Conservation (phyloP, 441 rosid genomes). For the Eruca vesicaria region DNA sequence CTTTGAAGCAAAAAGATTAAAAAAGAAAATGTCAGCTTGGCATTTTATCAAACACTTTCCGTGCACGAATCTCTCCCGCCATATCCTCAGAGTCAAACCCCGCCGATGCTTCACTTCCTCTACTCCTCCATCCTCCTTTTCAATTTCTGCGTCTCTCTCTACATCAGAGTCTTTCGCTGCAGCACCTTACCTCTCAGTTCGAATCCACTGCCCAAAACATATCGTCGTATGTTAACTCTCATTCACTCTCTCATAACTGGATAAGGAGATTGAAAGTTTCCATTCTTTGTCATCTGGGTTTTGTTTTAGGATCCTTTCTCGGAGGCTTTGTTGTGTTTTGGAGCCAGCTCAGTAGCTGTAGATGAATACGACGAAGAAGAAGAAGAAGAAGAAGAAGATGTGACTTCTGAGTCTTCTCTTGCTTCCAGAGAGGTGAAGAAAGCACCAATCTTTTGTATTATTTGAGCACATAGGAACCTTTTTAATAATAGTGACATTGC, state of each 20-base stretch:
- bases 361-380: slow-evolving; percentile 51
- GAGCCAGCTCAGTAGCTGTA: slow-evolving; percentile 70
- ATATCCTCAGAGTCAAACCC: slow-evolving; percentile 24
- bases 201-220: slow-evolving; percentile 57
- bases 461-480: too few species aligned
- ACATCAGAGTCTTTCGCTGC: slow-evolving; percentile 35
- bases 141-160: slow-evolving; percentile 6
- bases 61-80: slow-evolving; percentile 38
- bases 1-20: not conserved
- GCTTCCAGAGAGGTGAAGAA: slow-evolving; percentile 56
- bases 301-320: slow-evolving; percentile 66
- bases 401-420: slow-evolving; percentile 21
- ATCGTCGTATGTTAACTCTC: slow-evolving; percentile 45
- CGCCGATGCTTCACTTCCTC: slow-evolving; percentile 17
- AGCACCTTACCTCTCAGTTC: slow-evolving; percentile 67
- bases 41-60: slow-evolving; percentile 66
- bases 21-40: slow-evolving; percentile 45
- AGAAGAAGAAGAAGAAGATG: slow-evolving; percentile 37
- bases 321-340: slow-evolving; percentile 80
- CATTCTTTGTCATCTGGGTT: not conserved
- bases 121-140: slow-evolving; percentile 26
- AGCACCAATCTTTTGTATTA: slow-evolving; percentile 12
- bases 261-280: slow-evolving; percentile 2
- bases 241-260: not conserved
- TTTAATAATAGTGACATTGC: too few species aligned